Evolutionary conservation across 305 asterid species (phyloP).

Genomic region (Fraxinus sp.): DNA sequence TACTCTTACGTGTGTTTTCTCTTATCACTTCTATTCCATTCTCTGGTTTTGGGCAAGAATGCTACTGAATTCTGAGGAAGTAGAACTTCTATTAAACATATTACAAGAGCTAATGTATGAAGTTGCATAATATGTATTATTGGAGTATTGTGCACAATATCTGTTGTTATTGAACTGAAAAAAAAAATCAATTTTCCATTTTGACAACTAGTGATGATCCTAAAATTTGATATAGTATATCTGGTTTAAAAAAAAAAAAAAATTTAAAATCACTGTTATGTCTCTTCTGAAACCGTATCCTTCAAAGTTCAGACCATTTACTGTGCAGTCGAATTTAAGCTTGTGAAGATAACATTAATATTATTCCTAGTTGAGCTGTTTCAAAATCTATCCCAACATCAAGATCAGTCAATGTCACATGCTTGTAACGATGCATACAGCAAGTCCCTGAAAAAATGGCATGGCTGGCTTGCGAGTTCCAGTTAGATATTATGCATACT

Average conservation of each 20-base stretch:
- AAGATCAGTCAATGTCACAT: slow-evolving; percentile 71
- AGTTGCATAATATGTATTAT: not conserved
- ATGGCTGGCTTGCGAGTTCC: slow-evolving; percentile 83
- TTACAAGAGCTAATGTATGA: not conserved
- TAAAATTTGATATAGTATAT: too few relatives aligned
- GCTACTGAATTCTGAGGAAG: not conserved
- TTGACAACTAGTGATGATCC: too few relatives aligned
- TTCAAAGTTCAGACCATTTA: too few relatives aligned
- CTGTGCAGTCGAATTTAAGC: too few relatives aligned
- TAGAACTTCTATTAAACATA: not conserved
- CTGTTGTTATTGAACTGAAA: too few relatives aligned
- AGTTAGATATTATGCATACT: slow-evolving; percentile 15
- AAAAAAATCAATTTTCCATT: too few relatives aligned
- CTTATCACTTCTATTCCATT: not conserved
- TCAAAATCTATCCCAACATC: slow-evolving; percentile 54
- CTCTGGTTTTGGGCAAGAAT: not conserved
- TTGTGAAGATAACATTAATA: too few relatives aligned
- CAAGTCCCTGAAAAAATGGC: slow-evolving; percentile 83
- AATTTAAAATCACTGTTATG: too few relatives aligned
- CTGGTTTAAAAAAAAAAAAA: too few relatives aligned
- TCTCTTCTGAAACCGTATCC: too few relatives aligned
- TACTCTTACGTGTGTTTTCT: not conserved
- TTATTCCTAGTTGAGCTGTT: slow-evolving; percentile 67
- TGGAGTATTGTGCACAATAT: too few relatives aligned
- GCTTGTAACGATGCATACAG: slow-evolving; percentile 65